Percentiles rank a stretch among this genome's conserved stretches.
phyloP scores from a whole-genome alignment of 208 protist species.

The Acanthamoeba sp. region DNA sequence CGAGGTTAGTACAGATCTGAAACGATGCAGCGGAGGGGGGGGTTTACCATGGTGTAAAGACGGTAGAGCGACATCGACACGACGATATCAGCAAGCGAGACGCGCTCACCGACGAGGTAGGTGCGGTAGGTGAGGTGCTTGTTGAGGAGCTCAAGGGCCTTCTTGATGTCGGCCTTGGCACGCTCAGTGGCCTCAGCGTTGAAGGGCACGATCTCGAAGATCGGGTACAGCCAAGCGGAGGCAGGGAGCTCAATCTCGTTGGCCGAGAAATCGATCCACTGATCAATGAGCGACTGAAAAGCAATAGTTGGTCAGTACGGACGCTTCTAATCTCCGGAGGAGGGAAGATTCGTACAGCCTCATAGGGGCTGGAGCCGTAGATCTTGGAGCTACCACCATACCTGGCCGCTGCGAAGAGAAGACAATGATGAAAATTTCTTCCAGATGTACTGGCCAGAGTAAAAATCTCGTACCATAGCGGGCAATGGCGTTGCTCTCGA shows the following conservation, averaged over 20 bases:
- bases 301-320: too few species aligned
- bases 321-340: too few species aligned
- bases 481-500: constrained; percentile 84
- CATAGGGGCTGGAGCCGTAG: constrained; percentile 76
- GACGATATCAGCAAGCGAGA: constrained; percentile 87
- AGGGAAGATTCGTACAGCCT: neutral
- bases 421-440: neutral
- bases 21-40: neutral
- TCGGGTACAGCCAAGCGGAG: constrained; percentile 81
- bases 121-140: constrained; percentile 79
- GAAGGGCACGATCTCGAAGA: constrained; percentile 78
- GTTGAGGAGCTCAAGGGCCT: constrained; percentile 80
- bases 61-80: constrained; percentile 77
- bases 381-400: constrained; percentile 48
- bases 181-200: constrained; percentile 73
- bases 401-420: neutral
- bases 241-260: constrained; percentile 82
- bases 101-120: constrained; percentile 85
- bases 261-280: constrained; percentile 83
- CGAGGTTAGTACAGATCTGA: neutral
- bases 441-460: neutral
- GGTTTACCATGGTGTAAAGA: constrained; percentile 80
- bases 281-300: constrained; percentile 75
- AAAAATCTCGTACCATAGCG: constrained; percentile 71
- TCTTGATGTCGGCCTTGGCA: constrained; percentile 82